Evolutionary conservation across 2,329 filamentous ascomycete species (phyloP), one percentile per base, ranked within the genome.

Genomic region (Samsoniella hepiali): DNA sequence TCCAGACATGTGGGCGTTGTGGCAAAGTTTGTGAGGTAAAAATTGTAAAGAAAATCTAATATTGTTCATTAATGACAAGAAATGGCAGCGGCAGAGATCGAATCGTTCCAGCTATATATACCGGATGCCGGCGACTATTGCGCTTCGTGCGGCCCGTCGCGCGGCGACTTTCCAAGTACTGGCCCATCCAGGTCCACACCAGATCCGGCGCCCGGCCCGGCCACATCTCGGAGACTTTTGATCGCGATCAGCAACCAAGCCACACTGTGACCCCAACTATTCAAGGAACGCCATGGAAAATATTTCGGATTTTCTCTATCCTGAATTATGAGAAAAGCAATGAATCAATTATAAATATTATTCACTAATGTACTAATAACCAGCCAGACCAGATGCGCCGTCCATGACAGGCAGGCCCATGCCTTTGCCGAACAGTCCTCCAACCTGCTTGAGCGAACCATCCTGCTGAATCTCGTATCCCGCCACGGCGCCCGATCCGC

Each of bases 361-460:
- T 38, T 10, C 34, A 38, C 3, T 10, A 3, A 7, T 38, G 11
- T 40, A 47, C 40, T 65, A 66, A 42, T 61, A 64, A 15, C 50
- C 62, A 36, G 64, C 65, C n/a, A 66, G 42, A 11, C 64, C 64
- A 27, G 65, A 67, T 13, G 65, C 65, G 57, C 65, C 64, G 53
- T 64, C 51, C 8, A 36, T 63, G 55, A 54, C 64, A 1, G 62
- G 65, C 13, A 63, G 27, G 11, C 42, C 62, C 47, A 13, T 58
- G n/a, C 47, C 67, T 51, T 64, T 68, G 9, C 68, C 68, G 11
- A 68, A 63, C 15, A 68, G 64, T 2, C 64, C 63, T 29, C 65
- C 64, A 56, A 68, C 61, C 27, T 65, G 55, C 64, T 61, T 63
- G 6, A 69, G 64, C 10, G 67, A 68, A 13, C 67, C 67, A n/a